These are phyloP conservation scores for Cardamine chenopodiifolia DNA, from an alignment of 345 rosid species.

Conservation along the genomic window DNA sequence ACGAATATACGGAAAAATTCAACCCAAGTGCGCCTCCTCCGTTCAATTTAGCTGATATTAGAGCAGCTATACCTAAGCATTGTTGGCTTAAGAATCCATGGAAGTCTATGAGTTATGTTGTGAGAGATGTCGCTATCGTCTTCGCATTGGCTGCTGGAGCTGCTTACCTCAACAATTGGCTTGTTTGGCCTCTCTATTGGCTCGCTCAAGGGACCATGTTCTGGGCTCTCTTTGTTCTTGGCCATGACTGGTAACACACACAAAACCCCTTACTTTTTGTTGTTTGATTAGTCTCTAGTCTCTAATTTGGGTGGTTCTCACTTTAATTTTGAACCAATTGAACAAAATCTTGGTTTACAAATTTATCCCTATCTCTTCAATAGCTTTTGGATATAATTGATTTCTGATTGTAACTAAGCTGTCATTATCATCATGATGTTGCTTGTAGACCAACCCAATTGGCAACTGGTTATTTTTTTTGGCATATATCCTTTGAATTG, in stretches of 20 bases:
- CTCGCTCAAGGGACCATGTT: constrained; percentile 92
- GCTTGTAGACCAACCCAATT: constrained; percentile 15
- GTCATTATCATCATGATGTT: constrained; percentile 20
- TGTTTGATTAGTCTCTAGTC: constrained; percentile 1
- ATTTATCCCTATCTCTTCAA: constrained; percentile 5
- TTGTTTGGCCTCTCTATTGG: constrained; percentile 95
- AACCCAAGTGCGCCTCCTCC: constrained; percentile 68
- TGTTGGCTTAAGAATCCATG: constrained; percentile 91
- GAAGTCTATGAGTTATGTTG: constrained; percentile 78
- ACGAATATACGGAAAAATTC: constrained; percentile 42
- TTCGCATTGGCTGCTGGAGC: constrained; percentile 81
- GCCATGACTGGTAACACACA: constrained; percentile 79
- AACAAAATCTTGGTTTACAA: constrained; percentile 8
- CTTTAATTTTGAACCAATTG: constrained; percentile 21
- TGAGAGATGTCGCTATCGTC: constrained; percentile 70
- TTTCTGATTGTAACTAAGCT: neutral
- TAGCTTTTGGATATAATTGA: constrained; percentile 10
- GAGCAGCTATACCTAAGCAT: constrained; percentile 86
- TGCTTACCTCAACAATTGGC: constrained; percentile 65
- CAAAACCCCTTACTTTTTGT: neutral
- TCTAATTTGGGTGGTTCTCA: constrained; percentile 28
- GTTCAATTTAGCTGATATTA: constrained; percentile 68
- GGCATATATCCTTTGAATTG: constrained; percentile 12
- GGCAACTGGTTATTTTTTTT: constrained; percentile 23
- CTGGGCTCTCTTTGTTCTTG: constrained; percentile 97